These are phyloP conservation scores for Acanthamoeba triangularis DNA, from an alignment of 208 protist genomes.

Conservation along the genomic window DNA sequence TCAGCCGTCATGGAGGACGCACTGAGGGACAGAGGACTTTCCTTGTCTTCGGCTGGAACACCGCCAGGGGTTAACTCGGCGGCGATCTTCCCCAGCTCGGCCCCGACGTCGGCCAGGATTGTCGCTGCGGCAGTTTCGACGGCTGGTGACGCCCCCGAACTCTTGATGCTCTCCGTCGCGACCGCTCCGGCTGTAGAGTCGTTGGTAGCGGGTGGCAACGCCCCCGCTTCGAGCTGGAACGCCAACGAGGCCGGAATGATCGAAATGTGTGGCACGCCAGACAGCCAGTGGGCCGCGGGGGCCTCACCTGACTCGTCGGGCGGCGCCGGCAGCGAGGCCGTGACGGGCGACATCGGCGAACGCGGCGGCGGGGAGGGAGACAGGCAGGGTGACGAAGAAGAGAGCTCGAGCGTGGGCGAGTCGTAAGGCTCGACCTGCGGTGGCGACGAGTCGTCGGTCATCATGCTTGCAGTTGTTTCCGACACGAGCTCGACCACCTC, in stretches of 20 bases:
- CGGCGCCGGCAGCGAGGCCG: background rate
- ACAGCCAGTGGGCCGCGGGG: background rate
- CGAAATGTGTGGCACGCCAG: background rate
- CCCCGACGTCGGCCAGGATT: background rate
- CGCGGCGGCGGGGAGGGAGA: conserved; percentile 22
- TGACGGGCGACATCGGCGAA: background rate
- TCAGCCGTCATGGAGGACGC: too few species aligned
- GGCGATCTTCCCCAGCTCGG: background rate
- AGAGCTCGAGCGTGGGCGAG: conserved; percentile 18
- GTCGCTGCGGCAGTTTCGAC: background rate
- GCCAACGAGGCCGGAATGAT: background rate
- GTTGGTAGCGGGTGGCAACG: background rate
- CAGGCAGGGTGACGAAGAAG: background rate
- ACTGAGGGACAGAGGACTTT: too few species aligned
- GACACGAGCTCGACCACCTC: background rate
- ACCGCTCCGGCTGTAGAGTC: background rate
- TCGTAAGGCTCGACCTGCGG: background rate
- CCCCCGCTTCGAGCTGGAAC: background rate
- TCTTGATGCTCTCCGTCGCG: background rate
- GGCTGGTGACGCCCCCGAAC: background rate
- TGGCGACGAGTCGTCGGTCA: background rate
- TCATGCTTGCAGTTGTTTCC: background rate
- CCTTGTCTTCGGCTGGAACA: too few species aligned
- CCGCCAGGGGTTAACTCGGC: too few species aligned
- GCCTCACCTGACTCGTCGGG: background rate